Evolutionary conservation across 2,329 filamentous ascomycete species (phyloP), one percentile per base, ranked within the genome.

Genomic region (Cyphellophora attinorum): DNA sequence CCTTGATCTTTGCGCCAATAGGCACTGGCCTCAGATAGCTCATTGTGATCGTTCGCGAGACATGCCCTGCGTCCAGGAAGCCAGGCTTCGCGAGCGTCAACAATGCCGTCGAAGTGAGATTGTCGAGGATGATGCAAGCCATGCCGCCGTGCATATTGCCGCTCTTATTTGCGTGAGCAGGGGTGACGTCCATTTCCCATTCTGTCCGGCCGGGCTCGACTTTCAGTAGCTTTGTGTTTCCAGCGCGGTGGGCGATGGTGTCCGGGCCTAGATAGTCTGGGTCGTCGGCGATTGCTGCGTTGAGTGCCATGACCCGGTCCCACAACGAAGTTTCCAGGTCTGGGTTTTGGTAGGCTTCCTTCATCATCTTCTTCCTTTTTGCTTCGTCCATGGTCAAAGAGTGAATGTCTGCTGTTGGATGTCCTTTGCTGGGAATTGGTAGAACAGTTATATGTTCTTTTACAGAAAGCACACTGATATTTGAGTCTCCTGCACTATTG

Each of bases 111-210:
- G 73, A 74, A 0, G 81, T 83, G 46, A 73, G 68, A 38, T 72
- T 60, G 57, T 85, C 81, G 45, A 84, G 78, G 3, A 85, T 57
- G 0, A 78, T 78, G 2, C 81, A 71, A 0, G 74, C 66, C 42
- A 74, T 78, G 12, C 46, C 46, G 14, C 46, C 46, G 19, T 49
- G 44, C 11, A 47, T 27, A 17, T 45, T 43, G 14, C 42, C 37
- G 4, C 25, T 35, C 21, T 40, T 42, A 19, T 49, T 47, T 41
- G 41, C 45, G 5, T 44, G 30, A 12, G 41, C 34, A 3, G 23
- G 10, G 3, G 36, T 29, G 31, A 46, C 38, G 27, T 37, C 35
- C 12, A 42, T 36, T 10, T 39, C 35, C 39, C 44, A 45, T 18
- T 33, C 37, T 5, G 41, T 41, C 5, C 11, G 14, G 29, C 41